Base-by-base conservation (phyloP, 2,329 filamentous ascomycete genomes). In the Diaporthe vexans region DNA sequence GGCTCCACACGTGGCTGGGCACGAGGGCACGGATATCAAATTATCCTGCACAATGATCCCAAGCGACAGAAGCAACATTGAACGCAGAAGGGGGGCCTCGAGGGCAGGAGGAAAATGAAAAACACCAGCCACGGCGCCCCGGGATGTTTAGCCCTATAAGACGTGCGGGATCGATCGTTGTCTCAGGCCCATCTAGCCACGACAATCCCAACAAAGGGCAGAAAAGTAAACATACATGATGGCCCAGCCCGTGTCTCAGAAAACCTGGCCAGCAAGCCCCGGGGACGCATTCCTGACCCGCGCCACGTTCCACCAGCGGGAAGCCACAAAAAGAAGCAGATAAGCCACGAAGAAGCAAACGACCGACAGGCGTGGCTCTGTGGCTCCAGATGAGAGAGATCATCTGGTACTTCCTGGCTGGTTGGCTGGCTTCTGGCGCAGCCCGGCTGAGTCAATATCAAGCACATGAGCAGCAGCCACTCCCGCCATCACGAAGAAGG, bases 1-100 rank as follows among this genome's bases (percentile, higher is more conserved):
- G 88, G 88, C 78, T 89, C 88, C 33, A 87, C 88, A 89, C 15
- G 87, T 89, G 40, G 40, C 40, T 43, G 40, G 29, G 84, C 86
- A 61, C 88, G 85, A n/a, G 52, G 89, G 78, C 0, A 87, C 88
- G 77, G 87, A 89, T 35, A 19, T n/a, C 54, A 43, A 43, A 35
- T 52, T 37, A 26, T 33, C 26, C 19, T 29, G 43, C 61, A 51
- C 61, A 51, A 35, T 51, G 11, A 40, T 15, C 37, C 46, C 29
- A 8, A 67, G 63, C 46, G 21, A 26, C 24, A 51, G 40, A 48
- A 65, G 11, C 19, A 9, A 48, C 24, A 17, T 17, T 29, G 24
- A 43, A 43, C 40, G 11, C 35, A 37, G 4, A 40, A 8, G 4
- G 4, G 4, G 48, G 46, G 48, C 48, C 63, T 40, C 11, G 15